Evolutionary conservation across 2,329 filamentous ascomycete genomes (phyloP), one percentile per base, ranked within the genome.

Genomic region (Aspergillus thermomutatus): DNA sequence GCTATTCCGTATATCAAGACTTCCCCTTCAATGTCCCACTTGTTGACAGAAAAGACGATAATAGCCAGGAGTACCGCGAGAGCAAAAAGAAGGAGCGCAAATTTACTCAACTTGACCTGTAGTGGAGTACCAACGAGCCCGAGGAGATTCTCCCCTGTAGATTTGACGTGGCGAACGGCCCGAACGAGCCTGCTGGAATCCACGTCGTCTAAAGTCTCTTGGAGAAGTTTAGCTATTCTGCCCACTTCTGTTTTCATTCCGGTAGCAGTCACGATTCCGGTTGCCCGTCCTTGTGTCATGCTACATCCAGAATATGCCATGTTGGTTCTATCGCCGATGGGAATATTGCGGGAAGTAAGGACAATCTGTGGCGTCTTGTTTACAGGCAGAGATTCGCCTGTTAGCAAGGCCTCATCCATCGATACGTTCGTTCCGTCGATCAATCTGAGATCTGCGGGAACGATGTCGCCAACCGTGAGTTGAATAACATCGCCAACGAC

Each of bases 21-120:
- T 66, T 86, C 82, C 53, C 81, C 79, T 17, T 81, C 78, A 40
- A 82, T 75, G 55, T 82, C 75, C 69, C 84, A 85, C 28, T 77
- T 70, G 69, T 82, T 86, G 57, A 83, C 83, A 1, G 80, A 83
- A 60, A 86, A 82, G 23, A 87, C 83, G 63, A 87, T 85, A 62
- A 87, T 83, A 10, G 84, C 83, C 48, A 85, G 77, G 9, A 87
- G 64, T 45, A 87, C 79, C 5, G 84, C 92, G 51, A 91, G 83
- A 49, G 81, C 86, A 68, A 96, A 95, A 2, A 96, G 83, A 3
- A 91, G 71, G 46, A 94, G 86, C 27, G 92, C 91, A 67, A 96
- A 87, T 74, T 92, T 91, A 76, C 89, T 91, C 52, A 96, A 81
- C 68, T 90, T 93, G 63, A 88, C 87, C 76, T 95, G 91, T 48